Base-by-base conservation (phyloP, 2,329 filamentous ascomycete species). In the Cladosporium sp. region DNA sequence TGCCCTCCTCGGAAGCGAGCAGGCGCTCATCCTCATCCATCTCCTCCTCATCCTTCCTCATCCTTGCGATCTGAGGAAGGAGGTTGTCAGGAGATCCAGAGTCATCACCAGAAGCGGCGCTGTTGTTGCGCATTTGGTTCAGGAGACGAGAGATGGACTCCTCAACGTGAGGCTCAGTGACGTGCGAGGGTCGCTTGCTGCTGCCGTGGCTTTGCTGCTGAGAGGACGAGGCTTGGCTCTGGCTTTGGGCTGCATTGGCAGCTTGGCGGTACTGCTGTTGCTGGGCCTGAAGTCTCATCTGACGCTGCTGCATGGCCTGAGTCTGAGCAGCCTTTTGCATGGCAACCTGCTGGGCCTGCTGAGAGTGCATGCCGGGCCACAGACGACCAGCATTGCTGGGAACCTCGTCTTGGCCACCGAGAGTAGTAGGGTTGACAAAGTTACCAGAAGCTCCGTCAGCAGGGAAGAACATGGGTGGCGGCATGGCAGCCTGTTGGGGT, bases 21-120 rank as follows among this genome's bases (percentile, higher is more conserved):
- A 97, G 80, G 64, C 90, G 84, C 80, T 97, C 94, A 67, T 97
- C 94, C 73, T 97, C 93, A 66, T 99, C 94, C 93, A 99, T 97
- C 54, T 97, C 93, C 61, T 97, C 92, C 68, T 97, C 92, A 44
- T 97, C 91, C 81, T 97, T 97, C 81, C 87, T 92, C 62, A 83
- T 76, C 62, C 87, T 87, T 50, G 87, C 80, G 65, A 91, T 83
- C 70, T 90, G 87, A 57, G 85, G 80, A n/a, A 86, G 73, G 12
- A 80, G 71, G 60, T 71, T 71, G 34, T 73, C 67, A 24, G 73
- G 68, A 32, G 73, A 73, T 32, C 67, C 64, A 61, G 73, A 75
- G 24, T 82, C 78, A 49, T 83, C 78, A 24, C 78, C 74, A 40
- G 64, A 61, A 15, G 84, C 81, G 15, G 78, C 74, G 73, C 89